Evolutionary conservation across 208 protist genomes (phyloP).

Genomic region (Leishmania tropica): DNA sequence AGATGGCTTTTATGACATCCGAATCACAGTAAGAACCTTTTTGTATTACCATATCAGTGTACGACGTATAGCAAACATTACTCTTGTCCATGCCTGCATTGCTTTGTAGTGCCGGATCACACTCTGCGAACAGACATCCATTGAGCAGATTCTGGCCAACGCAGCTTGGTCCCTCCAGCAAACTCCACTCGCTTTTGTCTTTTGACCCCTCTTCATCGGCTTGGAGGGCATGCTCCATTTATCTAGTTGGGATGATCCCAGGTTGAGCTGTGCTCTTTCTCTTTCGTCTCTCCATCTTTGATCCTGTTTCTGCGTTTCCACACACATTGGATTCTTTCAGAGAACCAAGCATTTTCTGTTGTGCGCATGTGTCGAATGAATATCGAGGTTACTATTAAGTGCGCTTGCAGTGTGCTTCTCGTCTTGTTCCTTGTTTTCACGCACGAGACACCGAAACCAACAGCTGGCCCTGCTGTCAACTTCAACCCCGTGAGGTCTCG

Average conservation of each 20-base stretch:
- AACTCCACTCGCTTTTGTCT: not conserved
- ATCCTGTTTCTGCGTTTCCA: not conserved
- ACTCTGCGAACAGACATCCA: not conserved
- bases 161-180: not conserved
- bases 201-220: not conserved
- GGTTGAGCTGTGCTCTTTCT: not conserved
- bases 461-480: not conserved
- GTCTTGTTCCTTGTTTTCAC: conserved; percentile 21
- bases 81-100: conserved; percentile 2
- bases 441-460: conserved; percentile 1
- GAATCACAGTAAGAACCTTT: not conserved
- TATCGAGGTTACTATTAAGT: conserved; percentile 10
- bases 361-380: not conserved
- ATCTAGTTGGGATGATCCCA: not conserved
- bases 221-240: not conserved
- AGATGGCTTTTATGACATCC: not conserved
- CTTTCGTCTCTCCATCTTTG: not conserved
- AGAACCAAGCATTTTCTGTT: not conserved
- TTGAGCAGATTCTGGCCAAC: not conserved
- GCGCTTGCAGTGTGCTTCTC: conserved; percentile 13
- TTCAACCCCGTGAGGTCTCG: not conserved
- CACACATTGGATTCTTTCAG: not conserved
- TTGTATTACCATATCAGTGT: not conserved
- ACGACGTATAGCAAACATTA: not conserved
- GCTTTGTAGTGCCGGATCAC: conserved; percentile 11